Evolutionary conservation across 768 basidiomycete genomes (phyloP).

Genomic region (Auriscalpium orientale): DNA sequence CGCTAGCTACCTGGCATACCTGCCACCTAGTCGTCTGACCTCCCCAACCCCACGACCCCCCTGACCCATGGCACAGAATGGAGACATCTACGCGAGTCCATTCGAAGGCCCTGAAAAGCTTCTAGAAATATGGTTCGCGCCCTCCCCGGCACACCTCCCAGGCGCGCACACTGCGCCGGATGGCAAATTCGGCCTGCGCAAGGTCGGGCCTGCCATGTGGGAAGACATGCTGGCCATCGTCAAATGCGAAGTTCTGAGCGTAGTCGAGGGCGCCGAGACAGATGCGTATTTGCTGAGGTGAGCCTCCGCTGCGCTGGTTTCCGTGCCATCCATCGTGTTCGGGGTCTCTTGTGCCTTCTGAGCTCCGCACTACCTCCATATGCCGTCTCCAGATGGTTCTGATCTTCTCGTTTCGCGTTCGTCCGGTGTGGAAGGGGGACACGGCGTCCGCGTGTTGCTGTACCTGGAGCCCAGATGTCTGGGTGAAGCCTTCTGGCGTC

Average conservation of each 20-base stretch:
- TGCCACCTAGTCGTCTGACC: background rate
- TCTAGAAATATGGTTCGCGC: slow-evolving; percentile 95
- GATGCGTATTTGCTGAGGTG: slow-evolving; percentile 97
- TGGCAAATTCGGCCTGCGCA: slow-evolving; percentile 64
- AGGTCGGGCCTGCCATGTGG: slow-evolving; percentile 73
- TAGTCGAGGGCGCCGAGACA: slow-evolving; percentile 79
- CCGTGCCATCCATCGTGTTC: background rate
- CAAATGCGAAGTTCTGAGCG: slow-evolving; percentile 91
- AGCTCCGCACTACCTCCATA: too few relatives aligned
- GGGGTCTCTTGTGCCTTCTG: too few relatives aligned
- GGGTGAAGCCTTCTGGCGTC: background rate
- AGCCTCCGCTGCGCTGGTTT: slow-evolving; percentile 15
- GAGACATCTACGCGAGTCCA: slow-evolving; percentile 25
- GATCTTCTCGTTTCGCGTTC: too few relatives aligned
- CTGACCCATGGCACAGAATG: slow-evolving; percentile 5
- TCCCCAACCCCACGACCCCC: background rate
- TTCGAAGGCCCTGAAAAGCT: slow-evolving; percentile 96
- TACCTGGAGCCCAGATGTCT: background rate
- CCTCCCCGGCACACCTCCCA: slow-evolving; percentile 56
- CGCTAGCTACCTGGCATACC: background rate
- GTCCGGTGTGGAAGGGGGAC: too few relatives aligned
- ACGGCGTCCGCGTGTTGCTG: background rate
- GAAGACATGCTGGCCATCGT: slow-evolving; percentile 97
- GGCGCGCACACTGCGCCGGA: slow-evolving; percentile 29
- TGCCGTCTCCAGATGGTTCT: too few relatives aligned